Base-by-base conservation (phyloP, 1,284 basidiomycete species). In the Puccinia horiana region DNA sequence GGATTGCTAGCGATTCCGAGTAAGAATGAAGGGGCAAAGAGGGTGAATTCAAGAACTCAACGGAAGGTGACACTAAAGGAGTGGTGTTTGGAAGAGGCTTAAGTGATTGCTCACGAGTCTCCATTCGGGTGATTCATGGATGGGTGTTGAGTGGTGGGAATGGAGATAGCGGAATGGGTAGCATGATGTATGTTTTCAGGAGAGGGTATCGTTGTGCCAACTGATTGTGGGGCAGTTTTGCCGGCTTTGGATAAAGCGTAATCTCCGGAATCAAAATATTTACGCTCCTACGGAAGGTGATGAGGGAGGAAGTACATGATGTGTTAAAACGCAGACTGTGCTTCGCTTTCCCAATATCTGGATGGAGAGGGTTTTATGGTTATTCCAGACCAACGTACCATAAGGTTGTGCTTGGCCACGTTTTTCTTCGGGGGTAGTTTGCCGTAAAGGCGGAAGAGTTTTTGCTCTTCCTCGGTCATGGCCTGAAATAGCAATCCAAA, bases 231-330 rank as follows among this genome's bases (percentile, higher is more conserved):
- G 69, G 94, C 92, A 32, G 93, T 91, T 58, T 94, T 93, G 47
- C 96, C 95, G 3, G 95, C 96, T 88, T 98, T 97, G 80, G 94
- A 95, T 85, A 98, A 90, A 76, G 95, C 95, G 86, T 98, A 98
- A 88, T 98, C 95, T 83, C 96, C 96, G 83, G 96, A 98, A 88
- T 98, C 95, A 87, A 98, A 98, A 89, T 94, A 98, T 88, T 97
- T 97, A 86, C 95, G 93, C 87, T 97, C 95, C 94, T 97, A 85
- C 37, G 54, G 32, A 81, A 83, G 76, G 83, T 73, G 44, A 42
- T 35, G 20, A 29, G 20, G 14, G 14, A 42, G 37, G n/a, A 23
- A 26, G 18, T 5, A 44, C 35, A n/a, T 20, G 63, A n/a, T 20
- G 63, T 29, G 37, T 65, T 42, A 65, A 20, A 63, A 37, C 29